A percentile compares a stretch with the other conserved stretches of the same genome.
Conservation (phyloP, 2,329 filamentous ascomycete genomes). For the Colletotrichum sp. region DNA sequence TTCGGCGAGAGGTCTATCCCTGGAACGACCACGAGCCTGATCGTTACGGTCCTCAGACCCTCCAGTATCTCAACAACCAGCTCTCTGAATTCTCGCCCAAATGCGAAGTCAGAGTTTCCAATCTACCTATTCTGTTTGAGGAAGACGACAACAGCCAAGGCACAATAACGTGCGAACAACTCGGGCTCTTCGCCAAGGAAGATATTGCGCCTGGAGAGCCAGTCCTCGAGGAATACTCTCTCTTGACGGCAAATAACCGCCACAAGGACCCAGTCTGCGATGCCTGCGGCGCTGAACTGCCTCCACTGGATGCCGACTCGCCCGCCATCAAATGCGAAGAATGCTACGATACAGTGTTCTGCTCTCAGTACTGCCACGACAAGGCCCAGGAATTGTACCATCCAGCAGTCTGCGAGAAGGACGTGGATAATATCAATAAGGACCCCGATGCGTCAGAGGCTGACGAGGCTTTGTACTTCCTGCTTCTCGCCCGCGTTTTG, state of each 20-base stretch:
- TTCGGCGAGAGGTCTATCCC: constrained; percentile 73
- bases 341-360: constrained; percentile 72
- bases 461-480: constrained; percentile 65
- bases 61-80: constrained; percentile 74
- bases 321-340: constrained; percentile 61
- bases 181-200: constrained; percentile 88
- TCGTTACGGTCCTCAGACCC: constrained; percentile 70
- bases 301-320: constrained; percentile 56
- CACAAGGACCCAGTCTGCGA: constrained; percentile 89
- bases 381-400: constrained; percentile 66
- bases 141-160: constrained; percentile 54
- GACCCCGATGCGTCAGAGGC: constrained; percentile 65
- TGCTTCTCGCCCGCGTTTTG: constrained; percentile 65
- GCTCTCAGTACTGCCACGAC: constrained; percentile 63
- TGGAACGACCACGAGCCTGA: constrained; percentile 74
- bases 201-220: constrained; percentile 79
- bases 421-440: constrained; percentile 69
- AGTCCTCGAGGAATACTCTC: constrained; percentile 81
- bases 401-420: constrained; percentile 69
- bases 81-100: constrained; percentile 76
- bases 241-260: constrained; percentile 88
- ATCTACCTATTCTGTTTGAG: constrained; percentile 74
- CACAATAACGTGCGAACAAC: constrained; percentile 70
- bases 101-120: constrained; percentile 77
- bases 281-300: constrained; percentile 80